phyloP scores from a whole-genome alignment of 768 basidiomycete genomes.

The Hericium rajendrae region DNA sequence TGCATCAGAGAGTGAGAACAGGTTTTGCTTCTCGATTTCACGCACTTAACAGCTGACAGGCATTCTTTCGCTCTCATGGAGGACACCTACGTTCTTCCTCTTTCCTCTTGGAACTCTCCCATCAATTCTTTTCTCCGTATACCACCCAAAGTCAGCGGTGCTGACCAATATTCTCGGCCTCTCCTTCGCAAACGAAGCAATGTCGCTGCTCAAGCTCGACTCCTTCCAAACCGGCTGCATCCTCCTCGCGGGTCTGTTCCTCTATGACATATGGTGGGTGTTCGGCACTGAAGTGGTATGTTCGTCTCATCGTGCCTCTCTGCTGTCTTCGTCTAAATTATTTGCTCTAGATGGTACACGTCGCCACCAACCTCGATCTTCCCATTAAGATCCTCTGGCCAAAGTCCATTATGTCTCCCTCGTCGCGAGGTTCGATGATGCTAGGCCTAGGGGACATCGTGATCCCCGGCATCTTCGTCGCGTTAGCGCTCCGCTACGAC shows the following conservation, averaged over 20 bases:
- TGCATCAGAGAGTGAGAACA: neutral
- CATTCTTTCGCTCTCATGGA: conserved; percentile 32
- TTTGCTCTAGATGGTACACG: conserved; percentile 71
- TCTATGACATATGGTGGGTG: conserved; percentile 96
- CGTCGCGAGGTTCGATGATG: conserved; percentile 65
- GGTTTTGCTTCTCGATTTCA: no score
- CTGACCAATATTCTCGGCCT: conserved; percentile 68
- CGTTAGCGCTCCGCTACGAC: conserved; percentile 84
- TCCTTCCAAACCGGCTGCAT: conserved; percentile 82
- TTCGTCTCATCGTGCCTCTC: conserved; percentile 4
- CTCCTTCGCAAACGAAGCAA: conserved; percentile 73
- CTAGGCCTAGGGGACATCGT: conserved; percentile 88
- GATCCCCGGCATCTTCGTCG: conserved; percentile 60
- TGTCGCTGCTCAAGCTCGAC: conserved; percentile 76
- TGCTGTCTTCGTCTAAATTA: neutral
- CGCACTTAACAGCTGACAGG: conserved; percentile 16
- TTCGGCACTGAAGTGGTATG: conserved; percentile 80
- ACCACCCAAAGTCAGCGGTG: conserved; percentile 46
- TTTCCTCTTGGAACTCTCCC: conserved; percentile 55
- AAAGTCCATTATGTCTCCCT: conserved; percentile 45
- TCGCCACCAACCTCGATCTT: conserved; percentile 81
- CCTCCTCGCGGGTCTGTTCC: conserved; percentile 73
- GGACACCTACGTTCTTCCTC: conserved; percentile 48
- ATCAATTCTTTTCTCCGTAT: conserved; percentile 51
- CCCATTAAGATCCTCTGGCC: conserved; percentile 93